Percentiles rank a stretch among this genome's conserved stretches.
phyloP scores from a whole-genome alignment of 345 rosid species.

The Citrus maxima region DNA sequence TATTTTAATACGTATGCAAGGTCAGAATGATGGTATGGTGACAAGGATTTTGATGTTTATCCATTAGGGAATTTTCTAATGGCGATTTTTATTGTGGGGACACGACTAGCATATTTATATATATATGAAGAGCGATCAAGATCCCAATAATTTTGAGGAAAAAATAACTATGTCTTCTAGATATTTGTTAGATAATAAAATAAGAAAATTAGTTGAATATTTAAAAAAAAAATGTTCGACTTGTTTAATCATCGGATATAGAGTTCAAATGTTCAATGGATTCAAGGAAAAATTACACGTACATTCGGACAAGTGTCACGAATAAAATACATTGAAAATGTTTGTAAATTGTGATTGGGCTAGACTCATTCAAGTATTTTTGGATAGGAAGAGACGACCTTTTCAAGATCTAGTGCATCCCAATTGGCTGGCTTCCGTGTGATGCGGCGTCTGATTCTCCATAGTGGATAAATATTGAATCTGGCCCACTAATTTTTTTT shows the following conservation, averaged over 20 bases:
- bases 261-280: background rate
- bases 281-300: background rate
- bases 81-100: background rate
- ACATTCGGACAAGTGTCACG: background rate
- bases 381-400: background rate
- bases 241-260: no score
- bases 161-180: background rate
- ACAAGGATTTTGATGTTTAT: slow-evolving; percentile 2
- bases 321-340: background rate
- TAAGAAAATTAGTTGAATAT: background rate
- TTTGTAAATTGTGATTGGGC: background rate
- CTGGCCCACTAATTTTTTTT: background rate
- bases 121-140: no score
- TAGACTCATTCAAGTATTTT: background rate
- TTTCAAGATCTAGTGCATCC: background rate
- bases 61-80: background rate
- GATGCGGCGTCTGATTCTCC: background rate
- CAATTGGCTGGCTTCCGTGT: background rate
- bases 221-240: background rate
- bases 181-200: background rate
- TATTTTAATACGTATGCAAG: no score
- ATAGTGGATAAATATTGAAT: slow-evolving; percentile 17
- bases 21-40: no score
- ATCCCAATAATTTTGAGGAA: background rate
- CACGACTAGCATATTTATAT: background rate